Conservation (phyloP, 2,329 filamentous ascomycete species). For the Chaetoscypha palmicola region DNA sequence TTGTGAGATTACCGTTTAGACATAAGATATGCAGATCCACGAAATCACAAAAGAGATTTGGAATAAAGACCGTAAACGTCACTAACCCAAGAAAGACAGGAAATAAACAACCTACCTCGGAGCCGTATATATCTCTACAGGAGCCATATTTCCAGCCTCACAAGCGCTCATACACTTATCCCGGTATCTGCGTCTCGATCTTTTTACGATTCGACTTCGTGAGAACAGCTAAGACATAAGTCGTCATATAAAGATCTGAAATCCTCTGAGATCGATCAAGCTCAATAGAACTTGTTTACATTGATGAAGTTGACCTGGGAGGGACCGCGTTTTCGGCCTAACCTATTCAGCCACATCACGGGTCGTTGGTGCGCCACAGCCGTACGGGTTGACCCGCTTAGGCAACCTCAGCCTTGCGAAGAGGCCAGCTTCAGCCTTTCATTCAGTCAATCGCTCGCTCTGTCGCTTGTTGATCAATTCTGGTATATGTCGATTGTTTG, state of each 20-base stretch:
- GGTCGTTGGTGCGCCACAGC: not conserved
- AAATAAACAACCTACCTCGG: not conserved
- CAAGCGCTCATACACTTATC: not conserved
- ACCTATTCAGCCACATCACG: not conserved
- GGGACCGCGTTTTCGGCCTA: no score
- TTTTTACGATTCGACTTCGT: conserved; percentile 4
- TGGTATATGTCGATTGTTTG: no score
- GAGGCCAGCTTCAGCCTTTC: not conserved
- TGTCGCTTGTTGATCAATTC: no score
- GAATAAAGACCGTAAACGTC: no score
- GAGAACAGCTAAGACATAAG: conserved; percentile 8
- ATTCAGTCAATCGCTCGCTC: no score
- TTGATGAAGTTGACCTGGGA: no score
- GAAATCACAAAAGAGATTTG: no score
- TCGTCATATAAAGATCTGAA: conserved; percentile 11
- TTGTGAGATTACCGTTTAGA: not conserved
- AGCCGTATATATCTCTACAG: conserved; percentile 9
- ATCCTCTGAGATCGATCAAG: not conserved
- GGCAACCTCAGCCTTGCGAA: conserved; percentile 8
- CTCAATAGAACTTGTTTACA: no score
- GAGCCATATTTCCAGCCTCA: conserved; percentile 17
- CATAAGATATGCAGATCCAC: not conserved
- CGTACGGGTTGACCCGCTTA: not conserved
- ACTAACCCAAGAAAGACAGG: no score
- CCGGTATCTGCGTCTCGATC: not conserved